Evolutionary conservation across 1,284 basidiomycete genomes (phyloP).

Genomic region (Trichosporon ovoides): DNA sequence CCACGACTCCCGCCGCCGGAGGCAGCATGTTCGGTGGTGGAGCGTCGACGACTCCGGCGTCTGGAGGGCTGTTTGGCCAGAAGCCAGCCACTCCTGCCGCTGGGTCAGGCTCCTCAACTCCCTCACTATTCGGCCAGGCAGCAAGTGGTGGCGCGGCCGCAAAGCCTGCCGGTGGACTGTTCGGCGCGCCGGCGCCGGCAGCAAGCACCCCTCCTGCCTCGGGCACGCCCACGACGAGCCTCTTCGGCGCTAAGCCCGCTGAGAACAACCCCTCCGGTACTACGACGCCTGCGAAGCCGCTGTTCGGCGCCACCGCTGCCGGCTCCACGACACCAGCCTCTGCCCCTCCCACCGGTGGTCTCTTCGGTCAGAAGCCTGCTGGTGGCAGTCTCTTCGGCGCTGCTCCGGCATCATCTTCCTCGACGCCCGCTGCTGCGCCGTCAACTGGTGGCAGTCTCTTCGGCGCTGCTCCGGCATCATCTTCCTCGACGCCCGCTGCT

Average conservation of each 20-base stretch:
- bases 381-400: constrained; percentile 32
- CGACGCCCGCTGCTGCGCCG: constrained; percentile 17
- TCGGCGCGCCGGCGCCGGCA: constrained; percentile 13
- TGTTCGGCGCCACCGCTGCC: constrained; percentile 35
- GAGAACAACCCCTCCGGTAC: constrained; percentile 17
- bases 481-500: constrained; percentile 12
- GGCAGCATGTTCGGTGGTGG: constrained; percentile 29
- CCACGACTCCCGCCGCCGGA: constrained; percentile 20
- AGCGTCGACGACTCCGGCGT: constrained; percentile 11
- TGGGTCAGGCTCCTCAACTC: background rate
- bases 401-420: too few species aligned
- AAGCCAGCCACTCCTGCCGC: constrained; percentile 13
- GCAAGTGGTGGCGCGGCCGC: constrained; percentile 7
- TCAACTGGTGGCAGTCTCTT: constrained; percentile 29
- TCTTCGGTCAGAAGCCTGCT: constrained; percentile 27
- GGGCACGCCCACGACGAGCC: constrained; percentile 7
- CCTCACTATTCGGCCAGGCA: constrained; percentile 21
- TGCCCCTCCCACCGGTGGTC: constrained; percentile 27
- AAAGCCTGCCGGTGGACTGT: constrained; percentile 17
- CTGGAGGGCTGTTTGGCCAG: constrained; percentile 13
- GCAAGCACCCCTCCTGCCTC: constrained; percentile 13
- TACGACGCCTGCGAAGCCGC: constrained; percentile 37
- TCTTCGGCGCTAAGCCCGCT: constrained; percentile 21
- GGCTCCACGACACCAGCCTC: constrained; percentile 35
- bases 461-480: constrained; percentile 16